Evolutionary conservation across 208 protist species (phyloP).

Genomic region (Tritrichomonas foetus): DNA sequence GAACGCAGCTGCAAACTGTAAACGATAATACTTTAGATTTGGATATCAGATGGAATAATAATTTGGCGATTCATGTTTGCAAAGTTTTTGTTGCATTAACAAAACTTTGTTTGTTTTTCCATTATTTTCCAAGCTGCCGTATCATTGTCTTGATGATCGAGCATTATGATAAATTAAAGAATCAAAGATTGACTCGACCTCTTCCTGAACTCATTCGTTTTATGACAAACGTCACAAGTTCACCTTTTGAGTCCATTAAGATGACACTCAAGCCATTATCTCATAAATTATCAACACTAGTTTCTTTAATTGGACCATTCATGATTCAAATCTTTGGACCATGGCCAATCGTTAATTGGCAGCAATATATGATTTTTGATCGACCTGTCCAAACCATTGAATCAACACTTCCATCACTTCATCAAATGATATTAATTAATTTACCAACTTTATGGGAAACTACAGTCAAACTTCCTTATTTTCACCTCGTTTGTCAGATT

Average conservation of each 20-base stretch:
- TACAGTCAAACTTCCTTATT: too few species aligned
- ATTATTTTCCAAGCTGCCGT: neutral
- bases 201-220: too few species aligned
- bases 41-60: neutral
- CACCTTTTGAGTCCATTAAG: too few species aligned
- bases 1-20: neutral
- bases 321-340: neutral
- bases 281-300: neutral
- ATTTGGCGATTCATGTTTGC: neutral
- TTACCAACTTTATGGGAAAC: neutral
- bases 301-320: neutral
- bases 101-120: neutral
- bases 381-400: neutral
- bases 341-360: conserved; percentile 13
- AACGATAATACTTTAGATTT: neutral
- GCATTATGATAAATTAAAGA: too few species aligned
- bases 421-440: neutral
- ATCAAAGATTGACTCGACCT: too few species aligned
- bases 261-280: too few species aligned
- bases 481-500: too few species aligned
- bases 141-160: too few species aligned
- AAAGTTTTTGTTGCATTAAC: neutral
- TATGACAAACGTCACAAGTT: too few species aligned
- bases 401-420: neutral
- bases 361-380: neutral